These are phyloP conservation scores for Auriculariales sp. DNA, from an alignment of 768 basidiomycete genomes.

Conservation along the genomic window DNA sequence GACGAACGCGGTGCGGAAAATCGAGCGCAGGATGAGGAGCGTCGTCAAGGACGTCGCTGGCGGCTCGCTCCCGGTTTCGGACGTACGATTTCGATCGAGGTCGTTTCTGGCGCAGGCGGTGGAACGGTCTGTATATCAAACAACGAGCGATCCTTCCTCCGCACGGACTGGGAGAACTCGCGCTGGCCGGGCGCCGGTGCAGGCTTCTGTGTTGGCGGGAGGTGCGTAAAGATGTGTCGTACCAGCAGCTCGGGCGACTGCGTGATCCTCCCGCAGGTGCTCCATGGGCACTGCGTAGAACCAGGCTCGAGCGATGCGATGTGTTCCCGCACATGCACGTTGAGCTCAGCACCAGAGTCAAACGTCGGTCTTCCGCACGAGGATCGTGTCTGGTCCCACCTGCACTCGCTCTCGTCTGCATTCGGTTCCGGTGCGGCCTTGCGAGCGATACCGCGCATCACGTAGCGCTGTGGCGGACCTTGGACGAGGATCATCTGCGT, in stretches of 20 bases:
- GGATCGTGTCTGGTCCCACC: constrained; percentile 59
- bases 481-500: constrained; percentile 79
- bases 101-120: constrained; percentile 57
- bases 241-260: constrained; percentile 39
- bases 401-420: constrained; percentile 57
- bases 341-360: constrained; percentile 45
- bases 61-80: constrained; percentile 45
- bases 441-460: constrained; percentile 76
- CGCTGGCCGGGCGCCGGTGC: constrained; percentile 56
- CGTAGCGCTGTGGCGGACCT: constrained; percentile 58
- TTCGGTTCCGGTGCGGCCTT: constrained; percentile 36
- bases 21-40: constrained; percentile 65
- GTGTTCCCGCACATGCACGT: constrained; percentile 54
- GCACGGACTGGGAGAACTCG: constrained; percentile 55
- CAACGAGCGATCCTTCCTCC: constrained; percentile 8
- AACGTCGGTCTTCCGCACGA: constrained; percentile 36
- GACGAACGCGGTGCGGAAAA: constrained; percentile 70
- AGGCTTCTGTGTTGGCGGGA: constrained; percentile 42
- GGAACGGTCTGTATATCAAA: constrained; percentile 24
- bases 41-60: constrained; percentile 67
- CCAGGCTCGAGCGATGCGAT: constrained; percentile 14
- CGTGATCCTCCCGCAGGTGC: constrained; percentile 37
- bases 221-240: constrained; percentile 62
- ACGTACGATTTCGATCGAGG: constrained; percentile 33
- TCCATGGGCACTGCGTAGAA: constrained; percentile 47